A percentile compares a stretch with the other conserved stretches of the same genome.
These are phyloP conservation scores for Moringa oleifera DNA, from an alignment of 345 rosid genomes.

Conservation along the genomic window DNA sequence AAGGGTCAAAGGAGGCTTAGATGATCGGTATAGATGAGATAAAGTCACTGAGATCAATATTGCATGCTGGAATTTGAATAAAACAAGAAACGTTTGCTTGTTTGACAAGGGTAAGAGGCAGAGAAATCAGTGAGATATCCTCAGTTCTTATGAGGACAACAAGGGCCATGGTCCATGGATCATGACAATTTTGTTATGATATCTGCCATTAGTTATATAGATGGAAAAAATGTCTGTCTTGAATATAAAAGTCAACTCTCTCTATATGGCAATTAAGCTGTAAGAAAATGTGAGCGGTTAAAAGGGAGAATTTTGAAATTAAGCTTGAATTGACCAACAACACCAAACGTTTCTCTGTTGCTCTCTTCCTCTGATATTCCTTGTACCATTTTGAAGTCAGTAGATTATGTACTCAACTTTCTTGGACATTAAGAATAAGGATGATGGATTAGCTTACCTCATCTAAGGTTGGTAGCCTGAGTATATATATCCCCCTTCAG, in stretches of 20 bases:
- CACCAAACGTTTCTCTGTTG: background rate
- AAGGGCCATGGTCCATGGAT: too few species aligned
- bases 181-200: too few species aligned
- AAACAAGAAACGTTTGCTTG: background rate
- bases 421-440: background rate
- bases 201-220: background rate
- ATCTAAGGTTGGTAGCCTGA: too few species aligned
- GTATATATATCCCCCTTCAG: background rate
- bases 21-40: too few species aligned
- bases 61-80: background rate
- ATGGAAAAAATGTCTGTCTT: background rate
- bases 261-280: background rate
- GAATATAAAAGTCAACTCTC: constrained; percentile 4
- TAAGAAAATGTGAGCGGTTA: background rate
- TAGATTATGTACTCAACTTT: background rate
- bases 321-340: background rate
- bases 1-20: too few species aligned
- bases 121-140: background rate
- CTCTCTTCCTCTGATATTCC: background rate
- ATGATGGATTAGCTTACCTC: background rate
- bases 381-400: too few species aligned
- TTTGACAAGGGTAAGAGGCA: background rate
- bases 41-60: too few species aligned
- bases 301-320: background rate
- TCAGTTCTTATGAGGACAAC: too few species aligned